Evolutionary conservation across 768 basidiomycete genomes (phyloP).

Genomic region (Serendipita vermifera): DNA sequence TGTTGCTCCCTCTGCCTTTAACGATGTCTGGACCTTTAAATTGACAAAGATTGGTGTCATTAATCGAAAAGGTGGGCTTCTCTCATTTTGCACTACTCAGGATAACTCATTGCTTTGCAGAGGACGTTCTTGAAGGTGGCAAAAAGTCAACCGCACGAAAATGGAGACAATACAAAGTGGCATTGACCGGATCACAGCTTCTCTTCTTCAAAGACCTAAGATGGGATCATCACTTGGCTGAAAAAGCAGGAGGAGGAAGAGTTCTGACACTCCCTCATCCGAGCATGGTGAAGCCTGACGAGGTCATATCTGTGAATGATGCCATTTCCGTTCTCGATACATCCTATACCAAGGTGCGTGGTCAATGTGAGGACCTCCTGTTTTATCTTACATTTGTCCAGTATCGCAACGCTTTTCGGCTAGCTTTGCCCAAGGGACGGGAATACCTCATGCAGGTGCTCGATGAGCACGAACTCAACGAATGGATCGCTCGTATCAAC

Average conservation of each 20-base stretch:
- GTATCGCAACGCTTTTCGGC: constrained; percentile 63
- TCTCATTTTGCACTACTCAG: not conserved
- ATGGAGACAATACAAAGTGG: constrained; percentile 77
- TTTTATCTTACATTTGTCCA: constrained; percentile 19
- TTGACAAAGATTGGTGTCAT: constrained; percentile 73
- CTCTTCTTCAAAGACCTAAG: constrained; percentile 72
- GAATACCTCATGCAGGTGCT: constrained; percentile 69
- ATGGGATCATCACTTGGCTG: constrained; percentile 31
- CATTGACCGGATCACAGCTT: constrained; percentile 81
- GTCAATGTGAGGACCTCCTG: not conserved
- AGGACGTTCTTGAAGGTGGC: constrained; percentile 59
- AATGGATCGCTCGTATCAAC: constrained; percentile 87
- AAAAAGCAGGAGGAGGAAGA: not conserved
- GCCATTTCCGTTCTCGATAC: constrained; percentile 70
- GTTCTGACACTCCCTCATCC: constrained; percentile 29
- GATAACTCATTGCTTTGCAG: constrained; percentile 27
- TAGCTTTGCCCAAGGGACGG: constrained; percentile 62
- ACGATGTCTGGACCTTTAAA: constrained; percentile 32
- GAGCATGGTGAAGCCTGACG: constrained; percentile 61
- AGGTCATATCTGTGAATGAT: constrained; percentile 64
- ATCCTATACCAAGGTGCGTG: constrained; percentile 59
- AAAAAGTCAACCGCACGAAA: constrained; percentile 65
- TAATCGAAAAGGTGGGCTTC: constrained; percentile 45
- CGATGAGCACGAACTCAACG: constrained; percentile 59
- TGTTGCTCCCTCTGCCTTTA: constrained; percentile 15